A percentile compares a stretch with the other conserved stretches of the same genome.
Conservation (phyloP, 2,329 filamentous ascomycete genomes). For the Thelonectria blattea region DNA sequence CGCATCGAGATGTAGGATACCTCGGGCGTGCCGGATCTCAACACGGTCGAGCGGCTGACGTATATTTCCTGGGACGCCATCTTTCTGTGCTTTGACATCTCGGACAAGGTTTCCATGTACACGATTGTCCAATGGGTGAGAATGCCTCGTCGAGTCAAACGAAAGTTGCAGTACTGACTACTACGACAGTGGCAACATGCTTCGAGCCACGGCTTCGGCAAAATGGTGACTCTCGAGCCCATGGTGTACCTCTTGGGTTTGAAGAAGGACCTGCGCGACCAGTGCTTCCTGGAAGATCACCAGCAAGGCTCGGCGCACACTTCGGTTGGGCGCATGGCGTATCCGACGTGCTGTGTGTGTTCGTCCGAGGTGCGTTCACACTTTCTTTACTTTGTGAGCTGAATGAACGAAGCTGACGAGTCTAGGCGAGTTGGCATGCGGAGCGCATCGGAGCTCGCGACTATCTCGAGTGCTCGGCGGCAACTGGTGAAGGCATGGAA, state of each 20-base stretch:
- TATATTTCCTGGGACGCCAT: conserved; percentile 47
- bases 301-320: conserved; percentile 15
- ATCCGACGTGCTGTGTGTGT: conserved; percentile 41
- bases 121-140: conserved; percentile 46
- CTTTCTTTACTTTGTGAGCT: too few relatives aligned
- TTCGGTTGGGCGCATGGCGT: conserved; percentile 22
- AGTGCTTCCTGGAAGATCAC: conserved; percentile 34
- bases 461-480: conserved; percentile 47
- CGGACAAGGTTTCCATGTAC: conserved; percentile 42
- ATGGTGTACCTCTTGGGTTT: conserved; percentile 43
- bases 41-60: conserved; percentile 42
- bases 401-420: conserved; percentile 1
- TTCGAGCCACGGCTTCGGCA: conserved; percentile 37
- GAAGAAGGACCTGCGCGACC: conserved; percentile 43
- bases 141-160: rapidly evolving
- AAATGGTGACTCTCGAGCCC: conserved; percentile 26
- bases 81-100: conserved; percentile 49
- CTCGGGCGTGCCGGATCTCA: conserved; percentile 47
- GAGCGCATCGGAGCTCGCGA: conserved; percentile 37
- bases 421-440: conserved; percentile 44
- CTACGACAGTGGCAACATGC: conserved; percentile 40
- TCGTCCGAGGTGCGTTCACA: conserved; percentile 35
- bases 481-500: conserved; percentile 44
- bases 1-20: conserved; percentile 49
- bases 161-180: background rate